Base-by-base conservation (phyloP, 164 flowering plant genomes). In the Vitis riparia region DNA sequence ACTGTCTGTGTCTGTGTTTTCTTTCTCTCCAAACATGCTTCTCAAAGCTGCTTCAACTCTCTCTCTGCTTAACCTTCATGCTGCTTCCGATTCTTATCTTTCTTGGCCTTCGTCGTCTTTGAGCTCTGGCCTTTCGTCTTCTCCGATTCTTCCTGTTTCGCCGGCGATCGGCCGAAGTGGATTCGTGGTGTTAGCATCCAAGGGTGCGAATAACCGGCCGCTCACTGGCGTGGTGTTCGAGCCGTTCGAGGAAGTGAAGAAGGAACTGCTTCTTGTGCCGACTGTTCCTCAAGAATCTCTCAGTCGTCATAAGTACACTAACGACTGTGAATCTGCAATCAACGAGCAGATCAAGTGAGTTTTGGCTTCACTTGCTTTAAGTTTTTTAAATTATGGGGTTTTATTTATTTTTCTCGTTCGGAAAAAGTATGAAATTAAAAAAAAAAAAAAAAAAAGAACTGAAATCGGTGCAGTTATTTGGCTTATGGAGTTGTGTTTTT, bases 181-280 rank as follows among this genome's bases (percentile, higher is more conserved):
- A 13, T 56, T 68, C 6, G 59, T 65, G 0, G 82, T 80, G 10
- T 69, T 69, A 12, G 85, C 84, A 0, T 49, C 89, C 0, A 80
- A 78, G 52, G 73, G 64, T 0, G 66, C 84, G 14, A 85, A 81
- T 71, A 74, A 7, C 66, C 76, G 80, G 15, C 80, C 91, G 11
- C 51, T 89, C 1, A 83, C 89, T 0, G 99, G 97, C 6, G 88
- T 95, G n/a, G 76, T 93, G 15, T 95, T 95, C 68, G 93, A 89
- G 78, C 99, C 99, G 1, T 95, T 95, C 51, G 91, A 89, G 71
- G 99, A 95, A 85, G 93, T 91, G 47, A 88, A 92, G 87, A 90
- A 84, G 75, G 97, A 89, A 70, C 88, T 89, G 37, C 44, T 59
- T 17, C 79, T 93, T 11, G 90, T 91, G 2, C 96, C 99, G 0